A percentile compares a stretch with the other conserved stretches of the same genome.
Conservation (phyloP, 2,329 filamentous ascomycete genomes). For the Diaporthe sp. region DNA sequence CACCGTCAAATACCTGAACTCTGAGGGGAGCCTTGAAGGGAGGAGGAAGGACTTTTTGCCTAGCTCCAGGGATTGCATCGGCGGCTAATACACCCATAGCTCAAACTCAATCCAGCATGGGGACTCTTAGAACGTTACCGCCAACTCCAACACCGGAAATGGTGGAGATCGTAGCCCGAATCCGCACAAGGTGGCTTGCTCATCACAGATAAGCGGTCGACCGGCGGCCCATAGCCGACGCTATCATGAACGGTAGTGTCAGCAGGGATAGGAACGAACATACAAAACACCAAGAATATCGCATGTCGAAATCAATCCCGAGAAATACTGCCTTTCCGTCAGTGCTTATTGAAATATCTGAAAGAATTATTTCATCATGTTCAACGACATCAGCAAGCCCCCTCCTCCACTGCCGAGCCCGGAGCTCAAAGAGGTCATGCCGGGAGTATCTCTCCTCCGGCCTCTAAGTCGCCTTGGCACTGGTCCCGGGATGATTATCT, state of each 20-base stretch:
- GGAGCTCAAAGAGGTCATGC: slow-evolving; percentile 17
- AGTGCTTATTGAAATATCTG: background rate
- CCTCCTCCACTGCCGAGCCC: slow-evolving; percentile 32
- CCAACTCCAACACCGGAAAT: background rate
- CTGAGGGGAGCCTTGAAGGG: background rate
- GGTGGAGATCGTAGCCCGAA: background rate
- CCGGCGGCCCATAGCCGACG: background rate
- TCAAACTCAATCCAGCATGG: background rate
- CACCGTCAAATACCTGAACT: background rate
- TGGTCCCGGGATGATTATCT: slow-evolving; percentile 42
- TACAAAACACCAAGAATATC: background rate
- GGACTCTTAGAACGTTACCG: background rate
- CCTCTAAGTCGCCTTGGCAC: slow-evolving; percentile 43
- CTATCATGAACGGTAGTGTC: background rate
- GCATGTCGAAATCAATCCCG: background rate
- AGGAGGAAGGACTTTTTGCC: background rate
- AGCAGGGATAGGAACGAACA: background rate
- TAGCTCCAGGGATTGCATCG: background rate
- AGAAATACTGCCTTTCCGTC: background rate
- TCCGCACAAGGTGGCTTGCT: background rate
- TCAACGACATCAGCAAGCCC: slow-evolving; percentile 33
- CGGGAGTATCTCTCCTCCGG: slow-evolving; percentile 30
- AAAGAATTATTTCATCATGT: background rate
- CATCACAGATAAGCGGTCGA: background rate
- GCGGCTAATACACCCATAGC: slow-evolving; percentile 9